phyloP scores from a whole-genome alignment of 148 eudicot genomes.

The Nepenthes mirabilis region DNA sequence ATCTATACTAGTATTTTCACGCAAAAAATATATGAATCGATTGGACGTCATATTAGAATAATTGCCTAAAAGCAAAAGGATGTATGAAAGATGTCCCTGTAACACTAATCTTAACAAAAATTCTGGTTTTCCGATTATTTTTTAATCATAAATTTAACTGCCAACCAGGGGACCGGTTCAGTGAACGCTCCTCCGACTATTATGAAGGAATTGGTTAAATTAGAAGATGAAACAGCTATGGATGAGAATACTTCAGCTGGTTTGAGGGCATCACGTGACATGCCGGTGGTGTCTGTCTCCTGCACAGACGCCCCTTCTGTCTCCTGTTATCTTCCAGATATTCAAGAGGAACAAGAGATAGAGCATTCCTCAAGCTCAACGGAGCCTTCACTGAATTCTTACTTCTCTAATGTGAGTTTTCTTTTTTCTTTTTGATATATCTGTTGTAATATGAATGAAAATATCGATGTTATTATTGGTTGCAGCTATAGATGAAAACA shows the following conservation, averaged over 20 bases:
- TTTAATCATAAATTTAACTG: background rate
- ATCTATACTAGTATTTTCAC: no score
- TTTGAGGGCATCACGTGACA: background rate
- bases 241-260: conserved; percentile 4
- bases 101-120: background rate
- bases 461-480: no score
- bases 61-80: background rate
- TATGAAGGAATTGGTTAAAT: conserved; percentile 1
- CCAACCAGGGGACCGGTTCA: background rate
- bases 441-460: no score
- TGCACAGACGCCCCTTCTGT: conserved; percentile 1
- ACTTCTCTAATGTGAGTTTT: background rate
- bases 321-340: conserved; percentile 3
- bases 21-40: no score
- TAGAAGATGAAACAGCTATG: background rate
- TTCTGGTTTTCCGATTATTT: background rate
- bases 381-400: conserved; percentile 3
- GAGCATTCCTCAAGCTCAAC: conserved; percentile 3
- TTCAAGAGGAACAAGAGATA: background rate
- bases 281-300: background rate
- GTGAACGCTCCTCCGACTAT: background rate
- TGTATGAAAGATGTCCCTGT: background rate
- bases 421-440: no score
- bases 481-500: no score
- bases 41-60: no score